phyloP scores from a whole-genome alignment of 139 green algal genomes.

The Coccomyxa sp. region DNA sequence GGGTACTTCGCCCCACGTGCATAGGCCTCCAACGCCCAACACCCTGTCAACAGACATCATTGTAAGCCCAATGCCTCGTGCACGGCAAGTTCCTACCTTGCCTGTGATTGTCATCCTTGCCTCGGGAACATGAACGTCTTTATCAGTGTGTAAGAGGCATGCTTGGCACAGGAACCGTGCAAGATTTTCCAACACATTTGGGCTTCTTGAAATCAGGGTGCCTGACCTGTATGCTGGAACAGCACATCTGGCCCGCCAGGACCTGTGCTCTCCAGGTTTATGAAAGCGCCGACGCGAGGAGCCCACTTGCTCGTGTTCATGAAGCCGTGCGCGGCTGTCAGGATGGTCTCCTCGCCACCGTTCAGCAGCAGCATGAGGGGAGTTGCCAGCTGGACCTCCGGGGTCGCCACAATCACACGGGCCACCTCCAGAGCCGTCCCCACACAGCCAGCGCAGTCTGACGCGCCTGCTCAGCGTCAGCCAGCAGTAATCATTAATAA shows the following conservation, averaged over 20 bases:
- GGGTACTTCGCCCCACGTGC: neutral
- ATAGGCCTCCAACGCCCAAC: neutral
- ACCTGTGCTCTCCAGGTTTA: conserved; percentile 77
- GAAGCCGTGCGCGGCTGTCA: conserved; percentile 18
- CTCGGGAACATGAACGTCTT: neutral
- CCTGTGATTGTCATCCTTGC: no score
- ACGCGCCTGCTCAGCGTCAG: conserved; percentile 34
- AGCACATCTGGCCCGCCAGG: conserved; percentile 60
- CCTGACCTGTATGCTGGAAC: conserved; percentile 57
- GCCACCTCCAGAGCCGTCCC: conserved; percentile 56
- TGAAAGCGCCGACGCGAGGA: conserved; percentile 38
- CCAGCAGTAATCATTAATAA: no score
- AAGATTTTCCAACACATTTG: neutral
- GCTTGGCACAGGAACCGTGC: neutral
- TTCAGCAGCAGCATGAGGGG: conserved; percentile 68
- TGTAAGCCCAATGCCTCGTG: no score
- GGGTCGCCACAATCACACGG: conserved; percentile 34
- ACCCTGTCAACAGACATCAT: neutral
- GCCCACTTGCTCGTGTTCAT: conserved; percentile 15
- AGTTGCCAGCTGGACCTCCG: conserved; percentile 17
- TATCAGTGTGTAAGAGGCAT: neutral
- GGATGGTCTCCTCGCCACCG: conserved; percentile 58
- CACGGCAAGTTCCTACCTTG: no score
- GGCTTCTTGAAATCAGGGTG: neutral
- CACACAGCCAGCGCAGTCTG: conserved; percentile 49